Evolutionary conservation across 352 stramenopile genomes (phyloP).

Genomic region (Pythium scleroteichum): DNA sequence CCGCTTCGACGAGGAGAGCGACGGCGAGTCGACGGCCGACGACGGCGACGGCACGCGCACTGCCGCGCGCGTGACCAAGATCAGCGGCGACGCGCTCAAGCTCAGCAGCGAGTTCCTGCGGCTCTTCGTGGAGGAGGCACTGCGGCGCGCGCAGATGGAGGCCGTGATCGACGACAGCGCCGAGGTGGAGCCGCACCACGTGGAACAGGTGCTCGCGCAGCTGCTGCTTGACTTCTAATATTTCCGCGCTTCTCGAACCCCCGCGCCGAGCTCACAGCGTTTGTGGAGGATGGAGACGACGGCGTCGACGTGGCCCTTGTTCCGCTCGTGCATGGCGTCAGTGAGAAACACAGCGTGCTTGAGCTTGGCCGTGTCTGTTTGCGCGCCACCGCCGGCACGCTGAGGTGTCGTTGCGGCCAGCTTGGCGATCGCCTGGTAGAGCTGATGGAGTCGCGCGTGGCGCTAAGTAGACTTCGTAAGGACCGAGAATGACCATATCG

Average conservation of each 20-base stretch:
- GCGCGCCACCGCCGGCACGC: neutral
- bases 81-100: conserved; percentile 71
- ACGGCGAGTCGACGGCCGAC: conserved; percentile 40
- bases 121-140: conserved; percentile 74
- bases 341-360: conserved; percentile 54
- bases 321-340: conserved; percentile 41
- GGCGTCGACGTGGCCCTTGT: conserved; percentile 34
- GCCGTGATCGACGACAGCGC: conserved; percentile 85
- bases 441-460: conserved; percentile 55
- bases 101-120: conserved; percentile 74
- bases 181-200: conserved; percentile 66
- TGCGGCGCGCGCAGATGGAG: conserved; percentile 83
- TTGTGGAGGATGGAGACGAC: conserved; percentile 30
- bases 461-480: conserved; percentile 34
- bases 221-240: conserved; percentile 76
- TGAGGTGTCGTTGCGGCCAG: conserved; percentile 38
- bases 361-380: conserved; percentile 40
- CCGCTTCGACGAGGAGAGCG: conserved; percentile 34
- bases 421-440: conserved; percentile 59
- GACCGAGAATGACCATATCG: neutral
- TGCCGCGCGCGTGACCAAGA: conserved; percentile 55
- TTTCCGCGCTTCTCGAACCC: conserved; percentile 10
- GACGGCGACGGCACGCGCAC: conserved; percentile 29
- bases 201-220: conserved; percentile 82
- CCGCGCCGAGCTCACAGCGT: conserved; percentile 1